Evolutionary conservation across 1,284 basidiomycete species (phyloP), one percentile per base, ranked within the genome.

Genomic region (Malassezia sympodialis): DNA sequence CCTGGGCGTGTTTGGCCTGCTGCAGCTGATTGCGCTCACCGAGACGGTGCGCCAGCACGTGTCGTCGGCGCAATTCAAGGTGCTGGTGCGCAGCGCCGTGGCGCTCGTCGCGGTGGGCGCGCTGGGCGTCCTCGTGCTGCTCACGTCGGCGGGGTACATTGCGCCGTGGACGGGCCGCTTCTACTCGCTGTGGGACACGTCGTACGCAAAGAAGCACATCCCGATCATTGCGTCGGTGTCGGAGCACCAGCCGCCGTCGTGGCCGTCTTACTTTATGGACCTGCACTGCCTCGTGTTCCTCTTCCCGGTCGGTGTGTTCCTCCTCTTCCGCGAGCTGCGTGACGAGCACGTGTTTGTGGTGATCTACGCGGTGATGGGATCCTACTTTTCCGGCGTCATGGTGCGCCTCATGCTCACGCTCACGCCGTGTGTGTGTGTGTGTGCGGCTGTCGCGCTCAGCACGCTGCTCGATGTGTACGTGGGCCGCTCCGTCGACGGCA

Each of bases 241-340:
- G n/a, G 94, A 98, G 77, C 94, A 99, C 78, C 94, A 99, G 76
- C 94, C 94, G 14, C 98, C 94, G 10, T 93, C 94, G 35, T 99
- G 94, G 94, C 90, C 93, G 3, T 86, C 93, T 2, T 98, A 98
- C 83, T 98, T 96, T 81, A 96, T 96, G 84, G 93, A 99, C 76
- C 83, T 98, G 58, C 87, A 96, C 71, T 86, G 94, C 82, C 85
- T 99, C 74, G 87, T 98, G 68, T 96, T 90, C 82, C 78, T 94
- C 56, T 98, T 99, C 83, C 94, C 94, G 4, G 93, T 89, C 24
- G 94, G 94, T 59, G 88, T 98, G 44, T 82, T 88, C 69, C 79
- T 94, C 62, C 91, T 89, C 77, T 98, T 98, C 87, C 83, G 83
- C 61, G 82, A 93, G 73, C 80, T 99, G 28, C 83, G 89, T 28